A percentile compares a stretch with the other conserved stretches of the same genome.
Conservation (phyloP, 1,139 yeast genomes). For the Yamadazyma conglobata region DNA sequence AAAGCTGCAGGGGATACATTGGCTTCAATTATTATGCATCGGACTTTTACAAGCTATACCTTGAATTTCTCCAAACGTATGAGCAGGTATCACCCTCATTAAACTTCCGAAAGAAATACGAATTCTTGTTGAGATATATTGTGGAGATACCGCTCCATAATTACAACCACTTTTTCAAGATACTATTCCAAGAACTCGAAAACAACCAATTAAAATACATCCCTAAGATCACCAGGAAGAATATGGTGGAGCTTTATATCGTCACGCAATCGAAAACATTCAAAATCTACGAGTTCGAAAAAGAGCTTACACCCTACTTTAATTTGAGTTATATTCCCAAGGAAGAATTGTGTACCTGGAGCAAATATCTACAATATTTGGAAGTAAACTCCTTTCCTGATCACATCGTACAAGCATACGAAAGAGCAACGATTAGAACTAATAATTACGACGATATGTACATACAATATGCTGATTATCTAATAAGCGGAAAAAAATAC, state of each 20-base stretch:
- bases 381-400: constrained; percentile 36
- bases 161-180: constrained; percentile 52
- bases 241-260: constrained; percentile 51
- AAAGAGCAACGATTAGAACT: constrained; percentile 53
- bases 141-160: constrained; percentile 77
- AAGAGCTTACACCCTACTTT: constrained; percentile 49
- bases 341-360: constrained; percentile 58
- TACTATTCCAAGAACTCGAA: constrained; percentile 39
- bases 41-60: constrained; percentile 71
- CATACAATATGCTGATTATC: constrained; percentile 56
- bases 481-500: constrained; percentile 25
- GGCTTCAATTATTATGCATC: constrained; percentile 75
- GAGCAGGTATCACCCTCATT: constrained; percentile 26
- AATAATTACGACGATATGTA: constrained; percentile 57
- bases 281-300: constrained; percentile 64
- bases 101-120: constrained; percentile 34
- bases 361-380: constrained; percentile 53
- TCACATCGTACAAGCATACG: constrained; percentile 44
- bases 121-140: constrained; percentile 52
- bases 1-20: constrained; percentile 55
- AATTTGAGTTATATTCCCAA: constrained; percentile 39
- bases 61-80: constrained; percentile 49
- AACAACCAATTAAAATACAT: constrained; percentile 23
- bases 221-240: constrained; percentile 26
- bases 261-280: constrained; percentile 59